Evolutionary conservation across 805 yeast species (phyloP).

Genomic region (Yarrowia deformans): DNA sequence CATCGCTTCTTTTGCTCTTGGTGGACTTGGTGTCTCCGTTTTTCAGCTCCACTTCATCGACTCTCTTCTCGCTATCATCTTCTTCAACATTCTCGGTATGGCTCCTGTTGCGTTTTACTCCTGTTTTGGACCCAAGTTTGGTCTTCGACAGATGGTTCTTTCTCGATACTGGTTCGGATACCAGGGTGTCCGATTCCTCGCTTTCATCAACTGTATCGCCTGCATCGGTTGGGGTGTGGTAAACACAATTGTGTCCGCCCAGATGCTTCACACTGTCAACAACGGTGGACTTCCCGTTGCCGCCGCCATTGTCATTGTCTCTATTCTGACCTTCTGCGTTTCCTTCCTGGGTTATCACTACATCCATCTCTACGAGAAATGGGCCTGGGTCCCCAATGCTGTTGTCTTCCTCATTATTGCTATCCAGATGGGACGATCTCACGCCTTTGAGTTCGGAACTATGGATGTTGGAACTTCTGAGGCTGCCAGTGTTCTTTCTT

Average conservation of each 20-base stretch:
- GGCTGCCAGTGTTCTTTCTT: constrained; percentile 79
- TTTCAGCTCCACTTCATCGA: constrained; percentile 79
- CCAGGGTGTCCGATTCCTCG: constrained; percentile 74
- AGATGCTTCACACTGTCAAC: constrained; percentile 78
- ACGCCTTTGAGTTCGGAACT: constrained; percentile 64
- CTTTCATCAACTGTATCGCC: constrained; percentile 78
- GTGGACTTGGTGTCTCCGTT: constrained; percentile 70
- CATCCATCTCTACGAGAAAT: constrained; percentile 83
- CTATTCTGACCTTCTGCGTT: constrained; percentile 68
- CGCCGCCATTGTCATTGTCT: constrained; percentile 85
- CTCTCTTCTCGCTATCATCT: constrained; percentile 67
- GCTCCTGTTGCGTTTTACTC: constrained; percentile 84
- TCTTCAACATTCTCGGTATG: constrained; percentile 77
- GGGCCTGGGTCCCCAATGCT: constrained; percentile 85
- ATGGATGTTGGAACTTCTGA: constrained; percentile 66
- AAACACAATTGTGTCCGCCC: constrained; percentile 88
- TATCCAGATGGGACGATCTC: constrained; percentile 73
- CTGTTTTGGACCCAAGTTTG: constrained; percentile 80
- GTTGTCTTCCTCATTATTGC: constrained; percentile 78
- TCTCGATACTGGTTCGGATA: constrained; percentile 82
- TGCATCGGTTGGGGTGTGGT: constrained; percentile 97
- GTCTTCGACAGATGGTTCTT: constrained; percentile 86
- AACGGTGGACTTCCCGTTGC: constrained; percentile 74
- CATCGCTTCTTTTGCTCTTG: constrained; percentile 80
- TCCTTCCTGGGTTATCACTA: constrained; percentile 85